A percentile compares a stretch with the other conserved stretches of the same genome.
These are phyloP conservation scores for Globisporangium mamillatum DNA, from an alignment of 352 stramenopile species.

Conservation along the genomic window DNA sequence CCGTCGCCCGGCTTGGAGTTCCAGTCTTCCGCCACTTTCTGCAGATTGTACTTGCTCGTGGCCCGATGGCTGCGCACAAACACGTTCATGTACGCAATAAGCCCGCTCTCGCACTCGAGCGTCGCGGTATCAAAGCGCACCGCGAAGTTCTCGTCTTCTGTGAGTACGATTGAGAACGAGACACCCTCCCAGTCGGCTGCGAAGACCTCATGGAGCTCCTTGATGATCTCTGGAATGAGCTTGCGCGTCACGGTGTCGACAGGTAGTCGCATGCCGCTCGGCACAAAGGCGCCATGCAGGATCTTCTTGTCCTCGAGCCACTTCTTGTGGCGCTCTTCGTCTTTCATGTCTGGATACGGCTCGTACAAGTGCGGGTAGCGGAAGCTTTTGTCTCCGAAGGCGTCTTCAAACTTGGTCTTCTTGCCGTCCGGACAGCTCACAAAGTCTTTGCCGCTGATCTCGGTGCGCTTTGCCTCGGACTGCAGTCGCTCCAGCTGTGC, in stretches of 20 bases:
- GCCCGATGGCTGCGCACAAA: conserved; percentile 66
- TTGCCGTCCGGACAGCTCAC: conserved; percentile 42
- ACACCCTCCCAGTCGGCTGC: conserved; percentile 57
- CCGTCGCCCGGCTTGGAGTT: conserved; percentile 60
- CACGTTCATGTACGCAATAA: conserved; percentile 85
- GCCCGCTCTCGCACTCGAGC: conserved; percentile 50
- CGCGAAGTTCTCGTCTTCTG: conserved; percentile 61
- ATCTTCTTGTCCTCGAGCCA: conserved; percentile 77
- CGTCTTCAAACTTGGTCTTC: conserved; percentile 73
- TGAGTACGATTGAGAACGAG: conserved; percentile 47
- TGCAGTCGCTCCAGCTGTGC: conserved; percentile 60
- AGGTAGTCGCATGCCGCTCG: conserved; percentile 45
- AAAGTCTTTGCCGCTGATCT: conserved; percentile 74
- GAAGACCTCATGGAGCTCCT: conserved; percentile 67
- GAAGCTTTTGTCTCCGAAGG: conserved; percentile 51
- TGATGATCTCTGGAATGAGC: conserved; percentile 65
- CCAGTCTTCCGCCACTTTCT: conserved; percentile 83
- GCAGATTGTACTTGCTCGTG: conserved; percentile 65
- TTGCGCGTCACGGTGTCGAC: conserved; percentile 66
- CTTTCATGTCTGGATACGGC: conserved; percentile 52
- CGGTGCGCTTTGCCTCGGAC: conserved; percentile 60
- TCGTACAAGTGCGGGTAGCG: conserved; percentile 70
- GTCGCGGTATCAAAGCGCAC: conserved; percentile 51
- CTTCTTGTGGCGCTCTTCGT: conserved; percentile 55
- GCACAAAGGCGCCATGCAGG: conserved; percentile 60